phyloP scores from a whole-genome alignment of 2,329 filamentous ascomycete species.

The Cytospora mali region DNA sequence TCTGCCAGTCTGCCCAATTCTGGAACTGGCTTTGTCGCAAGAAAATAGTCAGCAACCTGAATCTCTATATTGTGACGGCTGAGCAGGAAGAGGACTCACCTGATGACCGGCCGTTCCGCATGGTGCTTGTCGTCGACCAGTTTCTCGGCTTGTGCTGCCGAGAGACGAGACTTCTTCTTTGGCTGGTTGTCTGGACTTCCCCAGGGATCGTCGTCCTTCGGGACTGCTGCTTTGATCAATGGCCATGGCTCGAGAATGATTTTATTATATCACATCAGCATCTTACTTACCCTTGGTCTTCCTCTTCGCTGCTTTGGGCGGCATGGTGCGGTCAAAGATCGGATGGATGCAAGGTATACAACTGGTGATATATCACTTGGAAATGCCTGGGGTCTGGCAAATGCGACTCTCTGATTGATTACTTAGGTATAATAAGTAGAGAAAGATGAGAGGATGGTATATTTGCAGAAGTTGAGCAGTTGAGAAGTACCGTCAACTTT shows the following conservation, averaged over 20 bases:
- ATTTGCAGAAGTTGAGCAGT: too few species aligned
- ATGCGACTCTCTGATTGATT: neutral
- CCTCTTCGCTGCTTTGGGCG: conserved; percentile 22
- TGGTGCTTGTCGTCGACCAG: neutral
- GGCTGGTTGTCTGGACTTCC: conserved; percentile 6
- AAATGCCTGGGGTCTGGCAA: neutral
- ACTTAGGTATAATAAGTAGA: too few species aligned
- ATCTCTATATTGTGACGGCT: too few species aligned
- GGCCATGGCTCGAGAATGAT: too few species aligned
- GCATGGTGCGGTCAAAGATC: conserved; percentile 7
- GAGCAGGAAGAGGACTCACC: neutral
- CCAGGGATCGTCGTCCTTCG: conserved; percentile 14
- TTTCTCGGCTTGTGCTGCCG: neutral
- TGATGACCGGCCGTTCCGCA: neutral
- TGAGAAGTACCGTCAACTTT: too few species aligned
- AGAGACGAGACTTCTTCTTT: conserved; percentile 12
- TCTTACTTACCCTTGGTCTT: conserved; percentile 17
- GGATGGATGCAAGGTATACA: neutral
- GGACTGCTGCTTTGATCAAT: conserved; percentile 1
- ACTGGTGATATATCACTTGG: too few species aligned
- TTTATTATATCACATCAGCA: neutral
- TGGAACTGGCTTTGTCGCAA: conserved; percentile 7
- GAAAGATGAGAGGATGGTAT: too few species aligned
- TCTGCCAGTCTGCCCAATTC: conserved; percentile 26
- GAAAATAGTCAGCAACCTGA: neutral